phyloP scores from a whole-genome alignment of 768 basidiomycete species.

The Boletus sp. region DNA sequence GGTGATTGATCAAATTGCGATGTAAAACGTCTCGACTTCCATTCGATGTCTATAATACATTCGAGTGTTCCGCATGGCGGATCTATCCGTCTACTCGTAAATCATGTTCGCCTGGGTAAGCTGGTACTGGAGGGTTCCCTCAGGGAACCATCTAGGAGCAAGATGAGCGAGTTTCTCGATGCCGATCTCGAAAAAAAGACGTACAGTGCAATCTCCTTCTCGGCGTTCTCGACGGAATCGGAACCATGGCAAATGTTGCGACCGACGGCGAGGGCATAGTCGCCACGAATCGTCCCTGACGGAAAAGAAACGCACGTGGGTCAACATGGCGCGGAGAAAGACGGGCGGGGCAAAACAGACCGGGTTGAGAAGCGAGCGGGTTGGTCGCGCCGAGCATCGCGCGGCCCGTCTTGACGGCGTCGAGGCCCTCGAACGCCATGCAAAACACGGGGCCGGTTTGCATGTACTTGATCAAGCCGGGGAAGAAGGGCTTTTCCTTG shows the following conservation, averaged over 20 bases:
- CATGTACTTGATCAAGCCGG: constrained; percentile 96
- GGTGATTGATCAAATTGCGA: too few species aligned
- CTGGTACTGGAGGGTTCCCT: constrained; percentile 72
- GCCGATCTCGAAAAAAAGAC: constrained; percentile 28
- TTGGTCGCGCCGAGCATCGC: constrained; percentile 96
- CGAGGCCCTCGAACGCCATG: constrained; percentile 94
- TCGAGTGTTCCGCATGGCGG: not conserved
- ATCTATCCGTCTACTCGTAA: constrained; percentile 59
- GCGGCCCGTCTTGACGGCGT: constrained; percentile 94
- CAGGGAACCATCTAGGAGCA: constrained; percentile 81
- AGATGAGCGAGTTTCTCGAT: constrained; percentile 5
- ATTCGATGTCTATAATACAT: constrained; percentile 21
- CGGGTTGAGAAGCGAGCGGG: constrained; percentile 85
- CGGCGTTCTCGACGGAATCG: constrained; percentile 82
- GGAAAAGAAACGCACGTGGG: not conserved
- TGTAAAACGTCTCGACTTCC: too few species aligned
- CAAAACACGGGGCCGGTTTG: constrained; percentile 91
- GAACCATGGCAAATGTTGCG: constrained; percentile 95
- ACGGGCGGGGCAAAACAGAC: constrained; percentile 41
- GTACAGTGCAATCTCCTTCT: constrained; percentile 93
- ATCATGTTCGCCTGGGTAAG: constrained; percentile 68
- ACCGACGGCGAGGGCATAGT: constrained; percentile 91
- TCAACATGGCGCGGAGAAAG: not conserved
- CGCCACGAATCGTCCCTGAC: constrained; percentile 93
- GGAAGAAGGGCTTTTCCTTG: constrained; percentile 93